A percentile compares a stretch with the other conserved stretches of the same genome.
phyloP scores from a whole-genome alignment of 768 basidiomycete species.

The Saitozyma podzolica region DNA sequence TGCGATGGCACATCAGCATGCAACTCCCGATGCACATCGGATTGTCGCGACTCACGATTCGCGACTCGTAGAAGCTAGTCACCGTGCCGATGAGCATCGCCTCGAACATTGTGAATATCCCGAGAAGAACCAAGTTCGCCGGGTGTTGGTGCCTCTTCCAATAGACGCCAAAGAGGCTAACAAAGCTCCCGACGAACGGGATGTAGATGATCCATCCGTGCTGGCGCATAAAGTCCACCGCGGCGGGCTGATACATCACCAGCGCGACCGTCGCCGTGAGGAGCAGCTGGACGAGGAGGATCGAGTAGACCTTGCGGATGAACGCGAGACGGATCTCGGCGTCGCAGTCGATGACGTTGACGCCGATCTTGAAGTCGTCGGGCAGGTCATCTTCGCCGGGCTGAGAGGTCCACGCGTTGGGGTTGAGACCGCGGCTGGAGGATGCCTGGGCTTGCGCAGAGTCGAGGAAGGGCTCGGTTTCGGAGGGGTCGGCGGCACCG shows the following conservation, averaged over 20 bases:
- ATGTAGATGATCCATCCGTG: constrained; percentile 66
- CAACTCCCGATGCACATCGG: constrained; percentile 61
- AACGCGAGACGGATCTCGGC: constrained; percentile 75
- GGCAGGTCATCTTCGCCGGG: constrained; percentile 72
- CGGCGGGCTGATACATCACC: constrained; percentile 64
- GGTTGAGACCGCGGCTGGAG: constrained; percentile 14
- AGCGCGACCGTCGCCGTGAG: constrained; percentile 79
- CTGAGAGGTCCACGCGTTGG: constrained; percentile 61
- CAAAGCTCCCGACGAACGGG: constrained; percentile 63
- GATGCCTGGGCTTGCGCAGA: constrained; percentile 2
- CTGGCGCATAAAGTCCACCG: constrained; percentile 69
- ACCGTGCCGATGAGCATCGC: constrained; percentile 85
- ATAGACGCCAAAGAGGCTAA: constrained; percentile 76
- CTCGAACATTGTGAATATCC: constrained; percentile 86
- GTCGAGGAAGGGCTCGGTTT: constrained; percentile 15
- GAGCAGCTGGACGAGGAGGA: constrained; percentile 60
- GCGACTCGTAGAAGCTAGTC: constrained; percentile 56
- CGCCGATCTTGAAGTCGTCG: constrained; percentile 78
- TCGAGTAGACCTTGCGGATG: constrained; percentile 68
- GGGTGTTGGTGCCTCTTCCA: constrained; percentile 93
- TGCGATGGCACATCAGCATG: constrained; percentile 48
- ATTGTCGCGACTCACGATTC: constrained; percentile 35
- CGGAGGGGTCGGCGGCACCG: constrained; percentile 16
- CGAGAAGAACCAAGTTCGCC: constrained; percentile 77
- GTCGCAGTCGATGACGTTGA: constrained; percentile 46